These are phyloP conservation scores for Heterobasidion irregulare DNA, from an alignment of 1,284 basidiomycete genomes.

Conservation along the genomic window DNA sequence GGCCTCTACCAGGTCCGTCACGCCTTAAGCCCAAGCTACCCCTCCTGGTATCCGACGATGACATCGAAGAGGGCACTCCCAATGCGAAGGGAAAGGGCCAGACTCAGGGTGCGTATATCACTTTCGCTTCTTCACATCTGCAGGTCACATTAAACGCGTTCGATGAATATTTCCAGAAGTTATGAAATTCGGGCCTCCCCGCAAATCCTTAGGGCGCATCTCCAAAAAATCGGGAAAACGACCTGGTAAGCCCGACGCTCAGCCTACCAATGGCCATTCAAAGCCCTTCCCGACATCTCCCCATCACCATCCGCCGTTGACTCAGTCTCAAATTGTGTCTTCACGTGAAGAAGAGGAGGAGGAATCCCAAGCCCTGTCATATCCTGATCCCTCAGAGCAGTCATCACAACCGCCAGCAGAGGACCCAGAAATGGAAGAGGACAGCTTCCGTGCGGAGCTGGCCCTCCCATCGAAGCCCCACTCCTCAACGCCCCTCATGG, in stretches of 20 bases:
- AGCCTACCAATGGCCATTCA: neutral
- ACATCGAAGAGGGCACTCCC: neutral
- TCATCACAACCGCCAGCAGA: neutral
- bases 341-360: slow-evolving; percentile 3
- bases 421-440: neutral
- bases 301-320: neutral
- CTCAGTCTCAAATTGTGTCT: neutral
- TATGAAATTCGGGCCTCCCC: neutral
- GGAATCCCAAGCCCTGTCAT: neutral
- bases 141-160: neutral
- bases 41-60: neutral
- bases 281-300: neutral
- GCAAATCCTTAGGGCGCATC: neutral
- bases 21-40: neutral
- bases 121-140: neutral
- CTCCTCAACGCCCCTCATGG: neutral
- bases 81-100: neutral
- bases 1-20: neutral
- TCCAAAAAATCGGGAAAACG: neutral
- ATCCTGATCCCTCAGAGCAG: neutral
- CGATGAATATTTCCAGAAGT: neutral
- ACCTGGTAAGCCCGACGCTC: neutral
- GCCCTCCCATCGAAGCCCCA: too few species aligned
- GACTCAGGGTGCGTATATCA: neutral
- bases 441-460: neutral